Conservation (phyloP, 208 protist species). For the Naegleria gruberi region DNA sequence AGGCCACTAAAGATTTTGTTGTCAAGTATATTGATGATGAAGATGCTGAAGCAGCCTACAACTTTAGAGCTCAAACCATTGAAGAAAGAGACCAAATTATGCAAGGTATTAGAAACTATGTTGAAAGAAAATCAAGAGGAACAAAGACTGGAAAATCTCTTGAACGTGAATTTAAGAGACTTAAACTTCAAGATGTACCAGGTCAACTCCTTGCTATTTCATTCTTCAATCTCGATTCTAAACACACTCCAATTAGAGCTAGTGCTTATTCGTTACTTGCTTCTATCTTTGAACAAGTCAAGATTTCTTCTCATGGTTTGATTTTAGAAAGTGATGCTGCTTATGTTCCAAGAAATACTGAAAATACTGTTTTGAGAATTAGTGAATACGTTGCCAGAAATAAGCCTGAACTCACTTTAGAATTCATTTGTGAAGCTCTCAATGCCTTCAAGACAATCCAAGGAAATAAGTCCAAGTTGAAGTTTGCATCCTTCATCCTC, state of each 20-base stretch:
- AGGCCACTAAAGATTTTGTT: background rate
- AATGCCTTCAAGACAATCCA: background rate
- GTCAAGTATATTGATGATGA: slow-evolving; percentile 2
- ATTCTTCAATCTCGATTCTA: background rate
- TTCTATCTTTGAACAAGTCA: background rate
- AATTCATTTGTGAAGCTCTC: background rate
- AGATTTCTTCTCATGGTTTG: background rate
- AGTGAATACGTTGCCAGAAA: background rate
- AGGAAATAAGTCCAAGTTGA: background rate
- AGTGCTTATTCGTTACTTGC: background rate
- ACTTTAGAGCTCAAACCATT: background rate
- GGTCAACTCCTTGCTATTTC: background rate
- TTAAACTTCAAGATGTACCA: background rate
- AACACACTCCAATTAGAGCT: background rate
- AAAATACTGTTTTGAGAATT: background rate
- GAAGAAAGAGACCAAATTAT: background rate
- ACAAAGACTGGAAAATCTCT: background rate
- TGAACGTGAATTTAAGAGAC: background rate
- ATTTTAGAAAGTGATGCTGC: background rate
- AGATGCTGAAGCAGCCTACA: background rate
- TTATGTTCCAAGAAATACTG: background rate
- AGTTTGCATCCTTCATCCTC: background rate
- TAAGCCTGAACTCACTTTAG: background rate
- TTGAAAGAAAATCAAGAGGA: background rate
- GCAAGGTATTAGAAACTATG: background rate